Base-by-base conservation (phyloP, 2,329 filamentous ascomycete genomes). In the Botrytis fabae region DNA sequence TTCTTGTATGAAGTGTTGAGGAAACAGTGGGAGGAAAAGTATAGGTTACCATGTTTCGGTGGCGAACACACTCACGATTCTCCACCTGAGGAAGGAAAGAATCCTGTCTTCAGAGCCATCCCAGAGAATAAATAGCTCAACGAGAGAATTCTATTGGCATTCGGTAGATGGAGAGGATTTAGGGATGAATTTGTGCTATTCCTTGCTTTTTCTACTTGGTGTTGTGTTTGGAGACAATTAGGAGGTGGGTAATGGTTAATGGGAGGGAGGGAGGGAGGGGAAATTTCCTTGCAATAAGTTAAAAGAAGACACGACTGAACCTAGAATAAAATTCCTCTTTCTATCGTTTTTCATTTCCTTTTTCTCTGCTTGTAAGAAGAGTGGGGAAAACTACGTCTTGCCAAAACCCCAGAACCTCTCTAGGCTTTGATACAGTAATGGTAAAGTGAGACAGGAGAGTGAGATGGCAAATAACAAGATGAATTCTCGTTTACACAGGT, bases 1-100 rank as follows among this genome's bases (percentile, higher is more conserved):
- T 98, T 98, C 81, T 88, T 99, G 73, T 98, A 99, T 83, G 90
- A 94, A 79, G 93, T 97, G 1, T 82, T 98, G 78, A 88, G 90
- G 69, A 92, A 94, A 80, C 84, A 90, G 71, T 95, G 92, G 90
- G 83, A 89, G 75, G 90, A 93, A 48, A 90, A 86, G 79, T 90
- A 92, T 71, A 70, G 38, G 22, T 69, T 74, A 48, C 73, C 73
- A n/a, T 78, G 76, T 73, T 68, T 75, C 51, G 78, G 77, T 20
- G 78, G 78, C 46, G 78, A 79, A 28, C 75, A 79, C 61, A 74
- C 70, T 35, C 78, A 78, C 65, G 69, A 68, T 69, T 68, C 48
- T 20, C 70, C 70, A 40, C 70, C 70, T 28, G 70, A 72, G 22
- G 61, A 71, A 42, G 70, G 70, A n/a, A 72, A 72, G 4, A 72